These are phyloP conservation scores for Trichoderma arundinaceum DNA, from an alignment of 2,329 filamentous ascomycete genomes.

Conservation along the genomic window DNA sequence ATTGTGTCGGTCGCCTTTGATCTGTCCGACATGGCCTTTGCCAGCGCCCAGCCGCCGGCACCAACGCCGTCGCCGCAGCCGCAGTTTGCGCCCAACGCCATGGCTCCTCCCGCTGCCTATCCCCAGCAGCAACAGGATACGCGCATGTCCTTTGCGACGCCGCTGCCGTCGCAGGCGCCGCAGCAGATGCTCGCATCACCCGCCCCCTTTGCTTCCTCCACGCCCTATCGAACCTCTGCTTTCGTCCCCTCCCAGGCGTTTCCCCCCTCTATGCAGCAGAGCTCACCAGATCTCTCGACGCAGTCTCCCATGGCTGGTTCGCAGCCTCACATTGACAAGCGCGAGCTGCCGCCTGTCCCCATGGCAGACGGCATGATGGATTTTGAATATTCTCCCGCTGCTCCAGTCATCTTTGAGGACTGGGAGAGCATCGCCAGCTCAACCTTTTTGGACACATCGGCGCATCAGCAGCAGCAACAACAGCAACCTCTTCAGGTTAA, in stretches of 20 bases:
- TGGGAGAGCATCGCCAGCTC: slow-evolving; percentile 49
- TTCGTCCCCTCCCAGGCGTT: slow-evolving; percentile 36
- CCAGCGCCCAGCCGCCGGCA: slow-evolving; percentile 34
- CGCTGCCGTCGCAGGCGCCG: slow-evolving; percentile 44
- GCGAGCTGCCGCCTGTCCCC: slow-evolving; percentile 45
- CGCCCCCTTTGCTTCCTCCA: slow-evolving; percentile 40
- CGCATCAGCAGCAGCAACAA: slow-evolving; percentile 38
- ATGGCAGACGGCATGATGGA: slow-evolving; percentile 48
- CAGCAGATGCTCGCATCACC: slow-evolving; percentile 28
- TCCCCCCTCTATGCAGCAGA: slow-evolving; percentile 40
- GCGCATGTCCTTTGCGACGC: slow-evolving; percentile 41
- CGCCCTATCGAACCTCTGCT: slow-evolving; percentile 40
- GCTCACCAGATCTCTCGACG: slow-evolving; percentile 44
- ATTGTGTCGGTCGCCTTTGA: slow-evolving; percentile 65
- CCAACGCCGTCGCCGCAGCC: slow-evolving; percentile 35
- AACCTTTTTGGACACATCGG: slow-evolving; percentile 44
- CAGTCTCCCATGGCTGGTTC: slow-evolving; percentile 41
- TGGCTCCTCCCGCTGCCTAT: slow-evolving; percentile 19
- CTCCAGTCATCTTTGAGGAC: slow-evolving; percentile 48
- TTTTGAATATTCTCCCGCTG: slow-evolving; percentile 51
- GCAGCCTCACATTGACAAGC: slow-evolving; percentile 45
- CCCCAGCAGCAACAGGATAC: slow-evolving; percentile 34
- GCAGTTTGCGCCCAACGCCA: slow-evolving; percentile 30
- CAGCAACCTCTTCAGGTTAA: slow-evolving; percentile 19
- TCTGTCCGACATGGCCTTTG: slow-evolving; percentile 55